Conservation (phyloP, 805 yeast species). For the Kodamaea neixiangensis region DNA sequence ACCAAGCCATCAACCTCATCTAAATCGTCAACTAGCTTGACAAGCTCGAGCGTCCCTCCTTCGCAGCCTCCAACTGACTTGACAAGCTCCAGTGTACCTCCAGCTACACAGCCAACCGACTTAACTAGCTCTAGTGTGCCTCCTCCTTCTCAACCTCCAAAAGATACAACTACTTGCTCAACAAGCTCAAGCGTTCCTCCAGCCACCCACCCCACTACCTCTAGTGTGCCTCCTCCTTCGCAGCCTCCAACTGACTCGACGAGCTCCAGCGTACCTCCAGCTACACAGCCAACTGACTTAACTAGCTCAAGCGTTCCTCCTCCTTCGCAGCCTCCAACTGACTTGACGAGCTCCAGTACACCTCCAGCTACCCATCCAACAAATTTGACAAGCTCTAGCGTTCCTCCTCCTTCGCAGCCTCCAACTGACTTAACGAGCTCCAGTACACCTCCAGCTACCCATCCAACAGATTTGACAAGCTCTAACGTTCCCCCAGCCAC, state of each 20-base stretch:
- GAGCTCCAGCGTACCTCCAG: background rate
- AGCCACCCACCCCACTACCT: too few relatives aligned
- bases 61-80: background rate
- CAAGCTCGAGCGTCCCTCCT: background rate
- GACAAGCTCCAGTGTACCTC: background rate
- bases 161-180: too few relatives aligned
- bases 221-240: background rate
- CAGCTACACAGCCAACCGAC: background rate
- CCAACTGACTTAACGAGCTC: background rate
- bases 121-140: background rate
- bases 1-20: background rate
- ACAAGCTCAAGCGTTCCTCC: background rate
- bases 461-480: background rate
- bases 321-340: background rate
- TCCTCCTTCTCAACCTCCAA: background rate
- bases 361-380: background rate
- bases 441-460: background rate
- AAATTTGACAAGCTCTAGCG: background rate
- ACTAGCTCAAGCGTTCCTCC: background rate
- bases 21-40: background rate
- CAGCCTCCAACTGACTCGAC: background rate
- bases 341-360: background rate
- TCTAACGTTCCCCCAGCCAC: background rate
- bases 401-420: background rate
- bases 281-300: background rate